Percentiles rank a stretch among this genome's conserved stretches.
phyloP scores from a whole-genome alignment of 129 eudicot genomes.

The Ambrosia artemisiifolia region DNA sequence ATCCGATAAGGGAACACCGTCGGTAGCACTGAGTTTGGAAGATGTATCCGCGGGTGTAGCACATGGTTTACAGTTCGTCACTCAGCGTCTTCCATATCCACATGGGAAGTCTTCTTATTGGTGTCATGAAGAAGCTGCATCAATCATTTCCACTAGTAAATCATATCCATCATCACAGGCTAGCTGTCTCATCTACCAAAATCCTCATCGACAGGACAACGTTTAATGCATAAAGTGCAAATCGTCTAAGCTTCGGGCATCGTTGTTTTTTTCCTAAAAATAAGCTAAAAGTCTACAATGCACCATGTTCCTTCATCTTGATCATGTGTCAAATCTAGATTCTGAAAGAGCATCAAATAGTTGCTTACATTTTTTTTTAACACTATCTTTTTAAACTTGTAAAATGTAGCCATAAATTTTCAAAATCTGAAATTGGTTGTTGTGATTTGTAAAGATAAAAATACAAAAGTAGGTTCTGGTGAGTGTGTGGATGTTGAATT shows the following conservation, averaged over 20 bases:
- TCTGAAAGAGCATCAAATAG: not conserved
- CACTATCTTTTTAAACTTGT: not conserved
- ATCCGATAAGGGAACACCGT: too few species aligned
- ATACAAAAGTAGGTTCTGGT: too few species aligned
- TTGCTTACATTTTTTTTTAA: not conserved
- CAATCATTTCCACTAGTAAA: constrained; percentile 7
- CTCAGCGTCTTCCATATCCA: constrained; percentile 24
- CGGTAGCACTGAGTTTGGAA: too few species aligned
- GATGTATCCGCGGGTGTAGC: too few species aligned
- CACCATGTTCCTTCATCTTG: constrained; percentile 2
- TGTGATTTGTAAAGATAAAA: too few species aligned
- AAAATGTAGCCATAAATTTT: not conserved
- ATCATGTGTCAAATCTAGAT: not conserved
- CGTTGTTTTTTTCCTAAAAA: not conserved
- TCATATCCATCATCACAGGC: constrained; percentile 15
- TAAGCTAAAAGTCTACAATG: not conserved
- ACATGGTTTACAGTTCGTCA: too few species aligned
- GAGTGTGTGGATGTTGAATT: too few species aligned
- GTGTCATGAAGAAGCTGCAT: not conserved
- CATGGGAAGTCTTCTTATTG: constrained; percentile 34
- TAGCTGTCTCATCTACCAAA: not conserved
- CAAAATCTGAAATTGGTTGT: not conserved
- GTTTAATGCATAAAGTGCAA: constrained; percentile 7
- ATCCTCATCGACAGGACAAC: not conserved
- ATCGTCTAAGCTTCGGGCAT: not conserved